Evolutionary conservation across 1,284 basidiomycete species (phyloP).

Genomic region (Phenoliferia sp.): DNA sequence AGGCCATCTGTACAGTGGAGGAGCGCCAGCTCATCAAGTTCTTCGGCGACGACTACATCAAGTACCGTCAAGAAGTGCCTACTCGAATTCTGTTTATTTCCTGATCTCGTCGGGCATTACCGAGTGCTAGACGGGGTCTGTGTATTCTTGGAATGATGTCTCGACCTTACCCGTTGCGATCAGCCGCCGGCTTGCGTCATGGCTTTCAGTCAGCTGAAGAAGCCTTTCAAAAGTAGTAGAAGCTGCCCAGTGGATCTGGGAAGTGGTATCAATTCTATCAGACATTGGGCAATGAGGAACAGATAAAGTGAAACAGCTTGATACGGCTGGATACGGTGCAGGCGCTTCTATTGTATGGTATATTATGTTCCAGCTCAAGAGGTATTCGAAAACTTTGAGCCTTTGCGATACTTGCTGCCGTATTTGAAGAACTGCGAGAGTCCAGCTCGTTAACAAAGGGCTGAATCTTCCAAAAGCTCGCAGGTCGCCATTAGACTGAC

Average conservation of each 20-base stretch:
- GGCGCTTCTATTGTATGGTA: no score
- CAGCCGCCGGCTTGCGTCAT: no score
- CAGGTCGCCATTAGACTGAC: background rate
- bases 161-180: no score
- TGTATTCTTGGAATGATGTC: no score
- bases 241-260: no score
- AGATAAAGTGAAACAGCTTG: no score
- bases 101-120: background rate
- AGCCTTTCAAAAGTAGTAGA: no score
- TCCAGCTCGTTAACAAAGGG: background rate
- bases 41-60: slow-evolving; percentile 72
- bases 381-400: slow-evolving; percentile 1
- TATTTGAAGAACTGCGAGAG: slow-evolving; percentile 23
- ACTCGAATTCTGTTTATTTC: slow-evolving; percentile 66
- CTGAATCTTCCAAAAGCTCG: background rate
- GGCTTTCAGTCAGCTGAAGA: no score
- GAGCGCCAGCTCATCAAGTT: slow-evolving; percentile 67
- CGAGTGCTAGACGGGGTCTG: background rate
- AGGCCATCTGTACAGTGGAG: slow-evolving; percentile 53
- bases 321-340: no score
- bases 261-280: no score
- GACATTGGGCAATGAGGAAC: no score
- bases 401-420: slow-evolving; percentile 8
- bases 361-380: no score
- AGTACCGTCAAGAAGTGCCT: slow-evolving; percentile 63